Base-by-base conservation (phyloP, 495 filamentous ascomycete genomes). In the Massariosphaeria phaeospora region DNA sequence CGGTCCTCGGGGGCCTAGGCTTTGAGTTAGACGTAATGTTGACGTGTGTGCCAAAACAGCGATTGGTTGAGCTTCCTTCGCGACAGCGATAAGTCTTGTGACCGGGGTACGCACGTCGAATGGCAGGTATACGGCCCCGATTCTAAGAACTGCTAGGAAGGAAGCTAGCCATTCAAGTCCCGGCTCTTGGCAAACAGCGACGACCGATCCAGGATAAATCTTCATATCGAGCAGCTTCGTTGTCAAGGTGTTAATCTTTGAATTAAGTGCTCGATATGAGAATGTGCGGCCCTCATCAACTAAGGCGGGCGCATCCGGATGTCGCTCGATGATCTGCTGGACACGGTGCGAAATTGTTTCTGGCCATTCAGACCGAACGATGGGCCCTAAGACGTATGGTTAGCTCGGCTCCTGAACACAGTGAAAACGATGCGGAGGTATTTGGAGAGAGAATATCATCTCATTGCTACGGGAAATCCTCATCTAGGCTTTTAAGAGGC, bases 111-210 rank as follows among this genome's bases (percentile, higher is more conserved):
- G 56, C 1, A 68, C 59, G 36, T 83, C 79, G 3, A 85, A 50
- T 0, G 81, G 80, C 1, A 82, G 61, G 48, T 82, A 83, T 1
- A 72, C 54, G 3, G 60, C 73, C 0, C 78, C 80, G 26, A 77
- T 18, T 0, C 71, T 66, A 55, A 76, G 42, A 35, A 83, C 75
- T 7, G 77, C 80, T 0, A 83, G 70, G 23, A 83, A 50, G 0
- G 79, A 79, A 17, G 62, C 72, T 11, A 77, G 59, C 72, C 71
- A 79, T 33, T 79, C 69, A 0, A 66, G 9, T 1, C 60, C 23
- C 0, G 80, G 57, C 12, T 70, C 48, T 35, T 69, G 68, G 43
- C 67, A 49, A 4, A 53, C 67, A 20, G 20, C 62, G 58, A 55
- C 26, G 27, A 8, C 29, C 17, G 51, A 36, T 12, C 21, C 51